These are phyloP conservation scores for Tolypocladium cylindrosporum DNA, from an alignment of 2,329 filamentous ascomycete species.

Conservation along the genomic window DNA sequence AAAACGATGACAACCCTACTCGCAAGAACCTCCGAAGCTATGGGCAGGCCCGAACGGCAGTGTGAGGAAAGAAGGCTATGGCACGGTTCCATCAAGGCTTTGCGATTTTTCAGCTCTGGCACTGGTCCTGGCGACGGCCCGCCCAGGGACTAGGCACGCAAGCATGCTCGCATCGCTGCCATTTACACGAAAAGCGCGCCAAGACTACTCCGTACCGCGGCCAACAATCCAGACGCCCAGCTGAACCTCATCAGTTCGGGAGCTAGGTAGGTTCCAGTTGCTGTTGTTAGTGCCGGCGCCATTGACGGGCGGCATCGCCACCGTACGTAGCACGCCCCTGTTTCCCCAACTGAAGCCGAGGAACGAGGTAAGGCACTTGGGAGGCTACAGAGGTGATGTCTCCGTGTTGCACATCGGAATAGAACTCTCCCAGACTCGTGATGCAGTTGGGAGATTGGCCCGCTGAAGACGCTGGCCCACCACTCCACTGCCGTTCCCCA, in stretches of 20 bases:
- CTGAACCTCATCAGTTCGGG: not conserved
- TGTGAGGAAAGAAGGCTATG: not conserved
- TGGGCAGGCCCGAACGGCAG: not conserved
- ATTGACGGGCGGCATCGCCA: not conserved
- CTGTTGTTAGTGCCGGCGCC: not conserved
- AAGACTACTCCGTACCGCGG: not conserved
- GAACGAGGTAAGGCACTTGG: not conserved
- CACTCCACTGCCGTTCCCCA: not conserved
- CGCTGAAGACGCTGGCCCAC: not conserved
- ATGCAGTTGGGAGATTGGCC: not conserved
- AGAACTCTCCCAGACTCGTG: not conserved
- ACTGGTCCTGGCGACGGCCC: not conserved
- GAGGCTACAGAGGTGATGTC: not conserved
- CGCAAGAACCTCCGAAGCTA: not conserved
- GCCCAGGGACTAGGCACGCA: not conserved
- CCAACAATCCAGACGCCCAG: not conserved
- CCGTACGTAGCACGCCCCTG: not conserved
- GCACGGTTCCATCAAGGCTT: not conserved
- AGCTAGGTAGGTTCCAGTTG: not conserved
- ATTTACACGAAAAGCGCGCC: not conserved
- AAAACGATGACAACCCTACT: not conserved
- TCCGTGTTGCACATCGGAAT: not conserved
- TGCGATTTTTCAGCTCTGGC: not conserved
- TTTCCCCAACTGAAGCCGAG: not conserved
- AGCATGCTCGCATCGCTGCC: not conserved